Evolutionary conservation across 805 yeast species (phyloP), one percentile per base, ranked within the genome.

Genomic region (Zygoascus bituminiphila): DNA sequence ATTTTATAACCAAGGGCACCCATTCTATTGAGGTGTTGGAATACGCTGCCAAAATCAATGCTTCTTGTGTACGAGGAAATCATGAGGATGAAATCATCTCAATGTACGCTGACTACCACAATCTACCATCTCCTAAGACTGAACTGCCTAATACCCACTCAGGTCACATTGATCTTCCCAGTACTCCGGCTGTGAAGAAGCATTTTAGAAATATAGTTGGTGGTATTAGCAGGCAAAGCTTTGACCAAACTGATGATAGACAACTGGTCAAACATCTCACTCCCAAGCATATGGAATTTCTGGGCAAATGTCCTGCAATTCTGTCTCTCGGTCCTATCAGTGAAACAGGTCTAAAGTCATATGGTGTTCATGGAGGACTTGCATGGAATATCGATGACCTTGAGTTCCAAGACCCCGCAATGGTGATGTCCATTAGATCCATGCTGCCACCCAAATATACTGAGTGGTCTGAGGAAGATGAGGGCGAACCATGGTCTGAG

Each of bases 301-400:
- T 86, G 23, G 73, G 81, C 48, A 62, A 67, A 5, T 82, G 94
- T 58, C 80, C 91, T 1, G 66, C 84, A 2, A 81, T 86, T 19
- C 67, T 78, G 56, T 67, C 69, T 48, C 57, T 87, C 29, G 93
- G 93, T 1, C 71, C 72, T 7, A 79, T 81, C 19, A 20, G 72
- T 6, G 67, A 65, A 29, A 57, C 59, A 4, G 62, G 66, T 20
- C 20, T 17, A 50, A 54, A 66, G 49, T 73, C 76, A 22, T 71
- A 82, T 9, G 94, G 87, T 1, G 89, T 81, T 7, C 96, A 88
- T 65, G 96, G 84, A 1, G 96, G 96, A 0, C 67, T 88, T 44
- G 62, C 81, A 52, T 85, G 94, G 82, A 77, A 78, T 58, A 63
- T 76, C 45, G 59, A 64, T 12, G 56, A 61, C 9, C 67, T 82